Conservation (phyloP, 768 basidiomycete species). For the Amanita brunnescens region DNA sequence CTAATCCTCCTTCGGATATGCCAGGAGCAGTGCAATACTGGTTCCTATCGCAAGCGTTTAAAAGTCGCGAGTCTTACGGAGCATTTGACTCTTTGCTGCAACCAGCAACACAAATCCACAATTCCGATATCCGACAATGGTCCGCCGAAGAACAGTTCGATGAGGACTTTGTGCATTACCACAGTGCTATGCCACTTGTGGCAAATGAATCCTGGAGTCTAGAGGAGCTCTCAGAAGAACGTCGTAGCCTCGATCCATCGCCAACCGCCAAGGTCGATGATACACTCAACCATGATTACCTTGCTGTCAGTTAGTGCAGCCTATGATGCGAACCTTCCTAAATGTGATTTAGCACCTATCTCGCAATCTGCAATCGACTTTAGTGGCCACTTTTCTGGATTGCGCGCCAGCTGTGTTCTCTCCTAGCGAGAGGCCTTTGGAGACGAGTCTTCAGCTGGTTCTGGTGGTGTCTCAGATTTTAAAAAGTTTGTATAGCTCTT, state of each 20-base stretch:
- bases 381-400: slow-evolving; percentile 83
- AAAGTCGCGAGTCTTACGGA: slow-evolving; percentile 37
- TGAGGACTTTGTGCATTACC: slow-evolving; percentile 27
- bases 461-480: slow-evolving; percentile 49
- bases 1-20: background rate
- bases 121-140: slow-evolving; percentile 20
- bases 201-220: slow-evolving; percentile 10
- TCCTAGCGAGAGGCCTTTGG: slow-evolving; percentile 48
- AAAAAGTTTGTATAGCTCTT: slow-evolving; percentile 47
- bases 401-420: slow-evolving; percentile 77
- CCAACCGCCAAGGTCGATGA: background rate
- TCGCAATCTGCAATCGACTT: slow-evolving; percentile 63
- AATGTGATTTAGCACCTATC: slow-evolving; percentile 48
- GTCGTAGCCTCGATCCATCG: slow-evolving; percentile 18
- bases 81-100: slow-evolving; percentile 43
- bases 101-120: slow-evolving; percentile 13
- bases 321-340: background rate
- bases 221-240: slow-evolving; percentile 12
- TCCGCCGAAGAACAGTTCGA: slow-evolving; percentile 26
- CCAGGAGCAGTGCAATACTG: background rate
- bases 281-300: background rate
- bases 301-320: slow-evolving; percentile 6
- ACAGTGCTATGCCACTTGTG: slow-evolving; percentile 10
- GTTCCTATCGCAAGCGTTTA: slow-evolving; percentile 27
- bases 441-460: slow-evolving; percentile 53